Evolutionary conservation across 306 rosid species (phyloP).

Genomic region (Cucumis melo): DNA sequence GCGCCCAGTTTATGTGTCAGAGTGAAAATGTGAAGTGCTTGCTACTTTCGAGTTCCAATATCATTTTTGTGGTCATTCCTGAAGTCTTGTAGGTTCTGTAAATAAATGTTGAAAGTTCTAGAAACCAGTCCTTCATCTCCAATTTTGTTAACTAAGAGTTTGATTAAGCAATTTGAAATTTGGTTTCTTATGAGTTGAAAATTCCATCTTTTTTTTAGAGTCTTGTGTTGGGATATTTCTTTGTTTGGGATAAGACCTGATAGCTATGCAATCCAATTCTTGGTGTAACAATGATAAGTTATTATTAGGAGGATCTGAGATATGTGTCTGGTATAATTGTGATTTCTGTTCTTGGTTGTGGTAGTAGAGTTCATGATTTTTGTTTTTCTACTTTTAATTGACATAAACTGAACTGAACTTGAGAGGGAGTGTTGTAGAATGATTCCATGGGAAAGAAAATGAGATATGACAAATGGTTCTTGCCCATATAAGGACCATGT

Average conservation of each 20-base stretch:
- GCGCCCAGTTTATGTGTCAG: background rate
- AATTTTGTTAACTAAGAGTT: background rate
- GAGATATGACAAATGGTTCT: background rate
- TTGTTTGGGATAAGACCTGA: background rate
- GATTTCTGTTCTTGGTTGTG: background rate
- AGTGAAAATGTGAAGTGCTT: background rate
- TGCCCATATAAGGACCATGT: background rate
- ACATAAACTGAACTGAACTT: background rate
- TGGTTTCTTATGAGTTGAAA: background rate
- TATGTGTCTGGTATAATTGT: background rate
- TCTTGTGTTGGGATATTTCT: background rate
- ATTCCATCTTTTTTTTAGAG: background rate
- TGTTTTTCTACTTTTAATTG: background rate
- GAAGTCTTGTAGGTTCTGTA: background rate
- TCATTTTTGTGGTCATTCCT: background rate
- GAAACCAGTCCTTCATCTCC: background rate
- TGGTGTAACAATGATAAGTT: background rate
- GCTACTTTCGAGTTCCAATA: background rate
- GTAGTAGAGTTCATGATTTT: background rate
- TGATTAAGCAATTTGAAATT: background rate
- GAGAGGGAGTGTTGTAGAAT: background rate
- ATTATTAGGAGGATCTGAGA: background rate
- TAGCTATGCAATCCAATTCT: background rate
- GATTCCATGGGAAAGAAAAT: background rate
- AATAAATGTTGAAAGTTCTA: background rate